Base-by-base conservation (phyloP, 768 basidiomycete species). In the Suillus spraguei region DNA sequence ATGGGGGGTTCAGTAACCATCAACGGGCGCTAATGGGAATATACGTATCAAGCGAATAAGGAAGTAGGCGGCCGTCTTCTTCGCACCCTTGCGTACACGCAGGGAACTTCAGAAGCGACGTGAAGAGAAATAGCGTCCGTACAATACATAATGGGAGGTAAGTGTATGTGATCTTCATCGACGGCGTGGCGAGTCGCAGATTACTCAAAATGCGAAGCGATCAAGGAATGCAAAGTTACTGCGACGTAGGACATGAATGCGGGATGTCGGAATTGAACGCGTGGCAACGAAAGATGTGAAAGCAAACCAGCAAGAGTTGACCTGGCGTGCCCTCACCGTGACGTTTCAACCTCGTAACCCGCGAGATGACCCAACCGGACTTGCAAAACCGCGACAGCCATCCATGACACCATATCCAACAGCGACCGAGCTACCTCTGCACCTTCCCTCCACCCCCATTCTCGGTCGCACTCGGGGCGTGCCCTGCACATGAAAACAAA, bases 51-150 rank as follows among this genome's bases (percentile, higher is more conserved):
- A 65, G 70, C 68, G 70, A 73, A 55, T 41, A 60, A 52, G 68
- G 66, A 72, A 74, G 61, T 60, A 74, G 67, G 74, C 78, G 66
- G 78, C 70, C 75, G 68, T 63, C 66, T 61, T 63, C 59, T 60
- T 64, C 58, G 59, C 63, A 67, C 60, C 64, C 61, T n/a, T 60
- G 69, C 60, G 32, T 55, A 66, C 47, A 38, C 60, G 60, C 24
- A 60, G 39, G 58, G 17, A n/a, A 61, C 63, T 60, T 63, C 61
- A 61, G 62, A 66, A 68, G 61, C 65, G 65, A 70, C 82, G 68
- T 87, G 86, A 85, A 88, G 81, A 80, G 75, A 85, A 87, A 83
- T 77, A 88, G 89, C 90, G 90, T 91, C 90, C 90, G 88, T 89
- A 77, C 80, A 76, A 76, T 76, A 77, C 65, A 76, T 75, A 76